Evolutionary conservation across 179 eudicot genomes (phyloP).

Genomic region (Beta lomatogona): DNA sequence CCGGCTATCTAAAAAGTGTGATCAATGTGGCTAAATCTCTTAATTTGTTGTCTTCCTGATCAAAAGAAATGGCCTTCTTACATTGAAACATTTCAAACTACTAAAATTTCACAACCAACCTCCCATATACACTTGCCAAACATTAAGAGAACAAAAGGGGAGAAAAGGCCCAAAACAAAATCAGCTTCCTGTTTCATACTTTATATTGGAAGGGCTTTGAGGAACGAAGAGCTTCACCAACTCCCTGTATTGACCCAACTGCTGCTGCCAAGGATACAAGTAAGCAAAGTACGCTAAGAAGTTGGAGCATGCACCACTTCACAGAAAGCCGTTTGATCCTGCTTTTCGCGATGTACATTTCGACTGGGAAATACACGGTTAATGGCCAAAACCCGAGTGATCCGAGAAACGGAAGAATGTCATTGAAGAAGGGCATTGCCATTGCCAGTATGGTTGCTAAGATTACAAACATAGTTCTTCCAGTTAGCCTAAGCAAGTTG

Average conservation of each 20-base stretch:
- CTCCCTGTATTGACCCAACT: slow-evolving; percentile 42
- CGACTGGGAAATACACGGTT: slow-evolving; percentile 34
- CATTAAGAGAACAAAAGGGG: too few relatives aligned
- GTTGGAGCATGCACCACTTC: slow-evolving; percentile 35
- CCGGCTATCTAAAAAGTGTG: too few relatives aligned
- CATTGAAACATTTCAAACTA: too few relatives aligned
- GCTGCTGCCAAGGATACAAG: slow-evolving; percentile 40
- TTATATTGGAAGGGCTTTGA: slow-evolving; percentile 42
- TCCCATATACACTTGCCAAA: too few relatives aligned
- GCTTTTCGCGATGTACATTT: slow-evolving; percentile 35
- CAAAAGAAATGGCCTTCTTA: too few relatives aligned
- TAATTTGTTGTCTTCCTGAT: too few relatives aligned
- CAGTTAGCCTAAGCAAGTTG: slow-evolving; percentile 40
- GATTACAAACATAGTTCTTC: slow-evolving; percentile 43
- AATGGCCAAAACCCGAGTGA: slow-evolving; percentile 41
- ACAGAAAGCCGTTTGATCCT: slow-evolving; percentile 19
- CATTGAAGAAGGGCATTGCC: slow-evolving; percentile 50
- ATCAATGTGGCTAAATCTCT: too few relatives aligned
- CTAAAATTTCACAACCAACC: too few relatives aligned
- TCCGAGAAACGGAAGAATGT: slow-evolving; percentile 38
- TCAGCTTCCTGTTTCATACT: slow-evolving; percentile 20
- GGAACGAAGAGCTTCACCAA: slow-evolving; percentile 28
- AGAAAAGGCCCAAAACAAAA: too few relatives aligned
- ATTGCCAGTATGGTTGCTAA: slow-evolving; percentile 39
- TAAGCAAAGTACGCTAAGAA: slow-evolving; percentile 37